These are phyloP conservation scores for Kickxella alabastrina DNA, from an alignment of 192 early-diverging fungal genomes.

Conservation along the genomic window DNA sequence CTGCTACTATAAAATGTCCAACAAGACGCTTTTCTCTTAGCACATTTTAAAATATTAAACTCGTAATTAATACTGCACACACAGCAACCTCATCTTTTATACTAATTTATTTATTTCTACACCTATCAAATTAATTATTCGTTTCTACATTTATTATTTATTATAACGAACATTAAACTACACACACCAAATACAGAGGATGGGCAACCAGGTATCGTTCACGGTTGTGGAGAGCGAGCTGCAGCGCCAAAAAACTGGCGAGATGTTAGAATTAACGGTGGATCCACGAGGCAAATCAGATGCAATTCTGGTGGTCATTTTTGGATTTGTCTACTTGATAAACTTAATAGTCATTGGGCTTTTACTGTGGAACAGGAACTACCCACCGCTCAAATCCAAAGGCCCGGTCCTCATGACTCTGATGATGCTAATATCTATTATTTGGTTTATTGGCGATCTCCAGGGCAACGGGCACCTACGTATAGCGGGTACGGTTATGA, in stretches of 20 bases:
- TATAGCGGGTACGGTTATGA: conserved; percentile 6
- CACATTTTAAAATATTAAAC: too few species aligned
- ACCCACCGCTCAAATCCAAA: conserved; percentile 44
- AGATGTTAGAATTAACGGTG: neutral
- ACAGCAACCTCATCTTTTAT: too few species aligned
- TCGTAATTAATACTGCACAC: too few species aligned
- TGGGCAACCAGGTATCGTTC: conserved; percentile 31
- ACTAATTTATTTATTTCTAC: too few species aligned
- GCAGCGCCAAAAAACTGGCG: conserved; percentile 7
- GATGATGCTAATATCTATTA: conserved; percentile 1
- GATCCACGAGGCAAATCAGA: conserved; percentile 28
- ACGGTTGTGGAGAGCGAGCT: conserved; percentile 15
- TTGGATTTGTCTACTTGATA: conserved; percentile 10
- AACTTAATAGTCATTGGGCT: conserved; percentile 16
- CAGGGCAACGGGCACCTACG: conserved; percentile 31
- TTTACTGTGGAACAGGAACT: conserved; percentile 28
- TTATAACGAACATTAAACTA: too few species aligned
- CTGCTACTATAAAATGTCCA: too few species aligned
- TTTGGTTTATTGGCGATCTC: conserved; percentile 36
- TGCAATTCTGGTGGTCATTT: conserved; percentile 10
- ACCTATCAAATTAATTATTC: too few species aligned
- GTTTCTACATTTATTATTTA: too few species aligned
- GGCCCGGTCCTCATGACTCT: conserved; percentile 27
- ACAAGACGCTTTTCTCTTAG: too few species aligned
- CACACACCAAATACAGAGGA: too few species aligned